phyloP scores from a whole-genome alignment of 257 asterid genomes.

The Plectranthus barbatus region DNA sequence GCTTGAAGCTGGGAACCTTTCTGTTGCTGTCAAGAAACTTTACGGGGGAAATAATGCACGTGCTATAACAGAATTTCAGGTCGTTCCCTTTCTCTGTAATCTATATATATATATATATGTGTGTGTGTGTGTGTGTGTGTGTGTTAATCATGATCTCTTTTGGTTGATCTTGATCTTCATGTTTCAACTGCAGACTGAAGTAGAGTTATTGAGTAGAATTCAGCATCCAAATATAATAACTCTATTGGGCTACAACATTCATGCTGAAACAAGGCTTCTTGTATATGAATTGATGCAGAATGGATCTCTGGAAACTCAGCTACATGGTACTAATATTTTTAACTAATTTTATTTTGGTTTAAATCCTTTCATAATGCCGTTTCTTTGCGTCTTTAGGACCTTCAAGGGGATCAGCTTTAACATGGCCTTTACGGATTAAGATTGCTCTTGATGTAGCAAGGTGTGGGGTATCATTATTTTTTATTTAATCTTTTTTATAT shows the following conservation, averaged over 20 bases:
- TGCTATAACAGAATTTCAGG: slow-evolving; percentile 56
- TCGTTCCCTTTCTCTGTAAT: slow-evolving; percentile 6
- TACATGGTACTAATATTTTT: slow-evolving; percentile 42
- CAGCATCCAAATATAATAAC: slow-evolving; percentile 62
- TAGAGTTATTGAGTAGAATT: slow-evolving; percentile 51
- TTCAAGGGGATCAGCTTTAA: slow-evolving; percentile 51
- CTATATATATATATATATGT: not conserved
- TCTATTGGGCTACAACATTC: slow-evolving; percentile 54
- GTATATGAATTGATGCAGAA: slow-evolving; percentile 56
- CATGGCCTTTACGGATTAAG: slow-evolving; percentile 60
- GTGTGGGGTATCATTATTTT: slow-evolving; percentile 24
- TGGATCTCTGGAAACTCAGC: slow-evolving; percentile 66
- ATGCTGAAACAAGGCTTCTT: slow-evolving; percentile 53
- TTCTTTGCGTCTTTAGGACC: slow-evolving; percentile 31
- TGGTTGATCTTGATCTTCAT: not conserved
- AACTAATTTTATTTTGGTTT: not conserved
- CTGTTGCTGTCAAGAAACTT: slow-evolving; percentile 63
- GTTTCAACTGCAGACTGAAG: slow-evolving; percentile 67
- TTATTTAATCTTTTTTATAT: not conserved
- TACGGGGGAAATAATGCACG: slow-evolving; percentile 24
- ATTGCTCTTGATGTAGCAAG: slow-evolving; percentile 72
- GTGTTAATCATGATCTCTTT: not conserved
- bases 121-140: no score
- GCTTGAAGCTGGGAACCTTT: slow-evolving; percentile 30
- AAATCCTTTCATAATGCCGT: not conserved